phyloP scores from a whole-genome alignment of 2,329 filamentous ascomycete species.

The Purpureocillium takamizusanense region DNA sequence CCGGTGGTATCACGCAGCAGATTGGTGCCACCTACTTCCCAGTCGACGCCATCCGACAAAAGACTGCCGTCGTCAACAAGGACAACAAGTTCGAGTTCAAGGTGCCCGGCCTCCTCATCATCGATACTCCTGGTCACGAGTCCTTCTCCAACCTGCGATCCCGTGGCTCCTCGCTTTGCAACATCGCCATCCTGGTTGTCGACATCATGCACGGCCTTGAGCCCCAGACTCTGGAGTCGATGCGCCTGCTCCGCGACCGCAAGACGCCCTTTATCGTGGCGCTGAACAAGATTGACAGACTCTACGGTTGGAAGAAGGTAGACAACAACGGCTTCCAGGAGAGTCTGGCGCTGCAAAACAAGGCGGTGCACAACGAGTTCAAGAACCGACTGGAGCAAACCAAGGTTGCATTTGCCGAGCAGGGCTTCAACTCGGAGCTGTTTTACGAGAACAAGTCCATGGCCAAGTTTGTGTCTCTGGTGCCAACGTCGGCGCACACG shows the following conservation, averaged over 20 bases:
- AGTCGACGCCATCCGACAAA: constrained; percentile 82
- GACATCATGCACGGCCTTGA: constrained; percentile 99
- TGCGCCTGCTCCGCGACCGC: constrained; percentile 83
- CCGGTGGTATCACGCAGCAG: constrained; percentile 98
- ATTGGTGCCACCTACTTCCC: constrained; percentile 99
- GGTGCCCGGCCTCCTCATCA: constrained; percentile 90
- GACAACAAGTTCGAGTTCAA: constrained; percentile 92
- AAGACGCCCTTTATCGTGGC: constrained; percentile 98
- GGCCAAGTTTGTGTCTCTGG: constrained; percentile 87
- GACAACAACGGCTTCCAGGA: constrained; percentile 98
- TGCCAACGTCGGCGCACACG: constrained; percentile 96
- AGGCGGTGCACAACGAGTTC: constrained; percentile 91
- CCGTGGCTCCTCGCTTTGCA: constrained; percentile 94
- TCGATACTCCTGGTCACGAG: constrained; percentile 99
- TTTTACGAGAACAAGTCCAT: constrained; percentile 98
- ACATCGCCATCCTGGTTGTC: constrained; percentile 97
- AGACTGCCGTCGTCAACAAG: constrained; percentile 87
- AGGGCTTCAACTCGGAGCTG: constrained; percentile 95
- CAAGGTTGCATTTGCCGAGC: constrained; percentile 89
- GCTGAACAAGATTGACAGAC: constrained; percentile 98
- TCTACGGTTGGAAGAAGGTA: constrained; percentile 98
- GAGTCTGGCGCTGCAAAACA: constrained; percentile 80
- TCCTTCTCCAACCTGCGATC: constrained; percentile 98
- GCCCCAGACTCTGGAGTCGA: constrained; percentile 93
- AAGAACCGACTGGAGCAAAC: constrained; percentile 80